Evolutionary conservation across 345 rosid genomes (phyloP).

Genomic region (Hirschfeldia incana): DNA sequence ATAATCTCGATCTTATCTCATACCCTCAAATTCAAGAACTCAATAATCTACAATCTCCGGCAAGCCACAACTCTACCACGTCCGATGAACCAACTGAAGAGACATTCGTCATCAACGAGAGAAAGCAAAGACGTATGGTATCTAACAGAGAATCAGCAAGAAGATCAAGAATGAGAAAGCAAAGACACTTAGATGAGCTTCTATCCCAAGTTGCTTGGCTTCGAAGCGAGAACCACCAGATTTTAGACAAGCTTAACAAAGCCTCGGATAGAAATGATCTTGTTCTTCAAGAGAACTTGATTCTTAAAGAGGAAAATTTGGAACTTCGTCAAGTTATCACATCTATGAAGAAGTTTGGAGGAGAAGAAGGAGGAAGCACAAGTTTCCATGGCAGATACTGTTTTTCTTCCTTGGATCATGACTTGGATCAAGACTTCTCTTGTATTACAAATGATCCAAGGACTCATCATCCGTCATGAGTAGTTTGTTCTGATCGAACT

Average conservation of each 20-base stretch:
- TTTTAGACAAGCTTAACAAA: conserved; percentile 70
- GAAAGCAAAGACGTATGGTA: conserved; percentile 92
- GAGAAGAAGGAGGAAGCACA: neutral
- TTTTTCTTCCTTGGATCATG: conserved; percentile 27
- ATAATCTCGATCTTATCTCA: conserved; percentile 39
- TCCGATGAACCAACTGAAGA: conserved; percentile 85
- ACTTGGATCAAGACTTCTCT: conserved; percentile 37
- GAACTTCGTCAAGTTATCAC: conserved; percentile 66
- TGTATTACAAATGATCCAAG: conserved; percentile 33
- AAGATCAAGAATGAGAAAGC: conserved; percentile 93
- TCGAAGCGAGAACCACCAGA: conserved; percentile 80
- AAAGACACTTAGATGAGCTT: conserved; percentile 93
- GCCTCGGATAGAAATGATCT: conserved; percentile 58
- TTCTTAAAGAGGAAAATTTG: conserved; percentile 67
- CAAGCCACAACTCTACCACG: conserved; percentile 76
- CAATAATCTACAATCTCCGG: conserved; percentile 50
- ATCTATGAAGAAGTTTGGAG: conserved; percentile 52
- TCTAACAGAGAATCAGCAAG: conserved; percentile 95
- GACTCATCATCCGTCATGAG: conserved; percentile 33
- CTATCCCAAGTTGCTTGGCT: conserved; percentile 88
- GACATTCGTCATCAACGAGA: conserved; percentile 64
- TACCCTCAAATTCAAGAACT: conserved; percentile 40
- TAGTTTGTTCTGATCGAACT: conserved; percentile 6
- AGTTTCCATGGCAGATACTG: neutral
- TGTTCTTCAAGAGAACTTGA: conserved; percentile 61